phyloP scores from a whole-genome alignment of 2,329 filamentous ascomycete species.

The Diaporthe capsici region DNA sequence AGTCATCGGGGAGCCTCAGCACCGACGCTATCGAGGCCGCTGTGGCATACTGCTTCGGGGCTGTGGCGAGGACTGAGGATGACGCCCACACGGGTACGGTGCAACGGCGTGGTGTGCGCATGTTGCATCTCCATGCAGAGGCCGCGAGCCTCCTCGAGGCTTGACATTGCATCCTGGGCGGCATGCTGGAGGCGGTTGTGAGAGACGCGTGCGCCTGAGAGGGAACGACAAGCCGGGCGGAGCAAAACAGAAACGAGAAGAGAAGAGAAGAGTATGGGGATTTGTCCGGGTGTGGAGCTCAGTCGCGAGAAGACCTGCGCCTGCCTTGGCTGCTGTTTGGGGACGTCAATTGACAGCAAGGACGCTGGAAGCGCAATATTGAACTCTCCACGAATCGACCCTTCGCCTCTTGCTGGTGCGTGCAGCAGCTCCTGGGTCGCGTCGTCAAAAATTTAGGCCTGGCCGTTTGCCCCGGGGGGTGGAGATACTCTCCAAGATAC shows the following conservation, averaged over 20 bases:
- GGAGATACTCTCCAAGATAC: background rate
- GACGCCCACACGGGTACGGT: conserved; percentile 14
- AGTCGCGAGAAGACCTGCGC: background rate
- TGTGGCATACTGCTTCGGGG: conserved; percentile 47
- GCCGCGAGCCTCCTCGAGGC: conserved; percentile 37
- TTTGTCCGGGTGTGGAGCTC: background rate
- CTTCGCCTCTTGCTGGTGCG: background rate
- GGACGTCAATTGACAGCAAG: background rate
- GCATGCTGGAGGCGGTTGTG: conserved; percentile 30
- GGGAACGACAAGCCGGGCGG: background rate
- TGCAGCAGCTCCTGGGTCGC: conserved; percentile 8
- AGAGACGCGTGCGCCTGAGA: background rate
- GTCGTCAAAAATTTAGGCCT: conserved; percentile 37
- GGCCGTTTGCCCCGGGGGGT: background rate
- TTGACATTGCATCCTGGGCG: conserved; percentile 38
- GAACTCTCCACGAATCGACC: background rate
- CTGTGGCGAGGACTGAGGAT: background rate
- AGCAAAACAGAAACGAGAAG: background rate
- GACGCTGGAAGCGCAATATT: background rate
- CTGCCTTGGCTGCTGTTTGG: background rate
- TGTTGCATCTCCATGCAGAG: conserved; percentile 22
- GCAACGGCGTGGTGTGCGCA: conserved; percentile 29
- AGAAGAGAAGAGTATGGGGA: background rate
- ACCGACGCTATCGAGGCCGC: conserved; percentile 36
- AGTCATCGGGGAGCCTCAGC: conserved; percentile 60